These are phyloP conservation scores for Xylariaceae sp. DNA, from an alignment of 2,329 filamentous ascomycete genomes.

Conservation along the genomic window DNA sequence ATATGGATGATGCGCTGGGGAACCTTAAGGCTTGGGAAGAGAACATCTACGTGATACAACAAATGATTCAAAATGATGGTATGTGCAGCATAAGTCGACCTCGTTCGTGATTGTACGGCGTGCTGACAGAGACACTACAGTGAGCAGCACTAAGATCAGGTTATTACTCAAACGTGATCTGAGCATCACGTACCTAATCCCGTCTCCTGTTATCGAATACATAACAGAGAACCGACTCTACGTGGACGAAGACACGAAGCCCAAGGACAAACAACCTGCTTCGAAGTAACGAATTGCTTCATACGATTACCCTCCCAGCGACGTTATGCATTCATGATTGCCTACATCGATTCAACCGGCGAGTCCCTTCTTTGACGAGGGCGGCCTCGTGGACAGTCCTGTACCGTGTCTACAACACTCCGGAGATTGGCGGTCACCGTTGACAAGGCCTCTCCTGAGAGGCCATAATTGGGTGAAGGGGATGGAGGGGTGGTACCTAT, in stretches of 20 bases:
- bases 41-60: conserved; percentile 82
- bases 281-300: conserved; percentile 17
- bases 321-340: not conserved
- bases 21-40: conserved; percentile 75
- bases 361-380: not conserved
- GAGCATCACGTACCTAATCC: conserved; percentile 73
- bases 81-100: conserved; percentile 4
- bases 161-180: conserved; percentile 60
- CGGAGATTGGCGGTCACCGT: conserved; percentile 10
- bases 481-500: conserved; percentile 5
- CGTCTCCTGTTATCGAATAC: conserved; percentile 59
- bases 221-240: conserved; percentile 64
- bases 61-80: conserved; percentile 74
- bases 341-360: not conserved
- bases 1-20: conserved; percentile 82
- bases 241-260: conserved; percentile 26
- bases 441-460: not conserved
- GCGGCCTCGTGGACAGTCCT: conserved; percentile 2
- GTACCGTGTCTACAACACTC: not conserved
- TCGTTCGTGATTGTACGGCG: not conserved
- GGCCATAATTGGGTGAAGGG: not conserved
- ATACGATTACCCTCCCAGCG: not conserved
- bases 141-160: conserved; percentile 76
- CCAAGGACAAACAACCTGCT: conserved; percentile 28
- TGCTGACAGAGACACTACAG: conserved; percentile 28